Base-by-base conservation (phyloP, 2,329 filamentous ascomycete genomes). In the Phoma sp. region DNA sequence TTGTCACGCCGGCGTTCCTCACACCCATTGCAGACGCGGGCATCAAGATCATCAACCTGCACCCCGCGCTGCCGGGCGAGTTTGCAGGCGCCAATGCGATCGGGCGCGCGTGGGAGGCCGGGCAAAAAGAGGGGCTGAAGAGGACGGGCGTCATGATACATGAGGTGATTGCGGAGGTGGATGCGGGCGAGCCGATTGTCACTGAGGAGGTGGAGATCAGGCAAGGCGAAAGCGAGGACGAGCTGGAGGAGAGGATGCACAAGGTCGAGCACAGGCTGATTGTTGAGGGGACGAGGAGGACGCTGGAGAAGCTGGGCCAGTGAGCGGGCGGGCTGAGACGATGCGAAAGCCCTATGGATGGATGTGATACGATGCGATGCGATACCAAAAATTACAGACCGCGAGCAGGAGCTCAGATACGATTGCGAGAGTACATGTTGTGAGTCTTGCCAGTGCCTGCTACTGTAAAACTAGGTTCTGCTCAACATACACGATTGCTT, bases 91-190 rank as follows among this genome's bases (percentile, higher is more conserved):
- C 86, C 60, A 76, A 83, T 61, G 92, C 91, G 13, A 96, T 96
- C 64, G 85, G 89, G 65, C 82, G 90, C 23, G 91, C 92, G 3
- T 91, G 86, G 75, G 81, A 84, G 41, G 91, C 90, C 52, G 92
- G 89, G 70, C 75, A 86, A 69, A 83, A 82, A 59, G 83, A 91
- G 8, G 83, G 87, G 65, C 82, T 89, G 61, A 82, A 83, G 60
- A 83, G 82, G 60, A 92, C 85, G 0, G 92, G 93, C 0, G 87
- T 96, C 48, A 96, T 96, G 93, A 86, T 91, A 13, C 92, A 96
- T 77, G 88, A 93, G 75, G 91, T 96, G 13, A 80, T 82, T 65
- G 70, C 70, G 7, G 86, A 93, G 72, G 91, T 96, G 49, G 92
- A 96, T 77, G 83, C 88, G 67, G 92, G 92, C 2, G 80, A 83